These are phyloP conservation scores for Usnea hakonensis DNA, from an alignment of 495 filamentous ascomycete species.

Conservation along the genomic window DNA sequence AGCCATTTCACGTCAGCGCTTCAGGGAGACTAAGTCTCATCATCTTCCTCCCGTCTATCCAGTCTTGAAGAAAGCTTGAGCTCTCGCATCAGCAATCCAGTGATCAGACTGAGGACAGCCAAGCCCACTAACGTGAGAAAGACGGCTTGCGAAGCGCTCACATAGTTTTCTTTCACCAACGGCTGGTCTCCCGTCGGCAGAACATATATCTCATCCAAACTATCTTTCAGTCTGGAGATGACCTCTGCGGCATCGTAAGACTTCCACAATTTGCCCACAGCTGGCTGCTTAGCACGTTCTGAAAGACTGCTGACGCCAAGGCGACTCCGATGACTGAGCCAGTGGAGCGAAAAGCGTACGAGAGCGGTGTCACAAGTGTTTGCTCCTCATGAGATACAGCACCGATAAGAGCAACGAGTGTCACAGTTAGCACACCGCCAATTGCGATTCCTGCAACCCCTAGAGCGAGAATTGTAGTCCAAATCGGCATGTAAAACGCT, in stretches of 20 bases:
- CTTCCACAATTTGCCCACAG: slow-evolving; percentile 30
- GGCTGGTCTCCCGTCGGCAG: slow-evolving; percentile 51
- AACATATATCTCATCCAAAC: slow-evolving; percentile 50
- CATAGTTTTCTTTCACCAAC: slow-evolving; percentile 52
- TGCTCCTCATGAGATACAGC: slow-evolving; percentile 77
- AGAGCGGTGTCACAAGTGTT: slow-evolving; percentile 76
- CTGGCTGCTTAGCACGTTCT: slow-evolving; percentile 47
- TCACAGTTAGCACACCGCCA: slow-evolving; percentile 71
- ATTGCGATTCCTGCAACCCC: slow-evolving; percentile 60
- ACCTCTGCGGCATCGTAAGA: slow-evolving; percentile 47
- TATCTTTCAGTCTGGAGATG: slow-evolving; percentile 52
- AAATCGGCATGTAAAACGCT: slow-evolving; percentile 45
- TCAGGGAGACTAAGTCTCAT: no score
- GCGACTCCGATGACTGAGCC: slow-evolving; percentile 79
- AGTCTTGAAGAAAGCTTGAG: slow-evolving; percentile 16
- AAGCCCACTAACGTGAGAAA: slow-evolving; percentile 51
- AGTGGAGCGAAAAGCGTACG: slow-evolving; percentile 72
- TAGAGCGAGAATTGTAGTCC: slow-evolving; percentile 61
- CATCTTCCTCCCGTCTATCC: neutral
- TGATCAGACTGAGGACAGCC: slow-evolving; percentile 41
- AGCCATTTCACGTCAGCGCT: no score
- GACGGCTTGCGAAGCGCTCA: slow-evolving; percentile 56
- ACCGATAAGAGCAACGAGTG: slow-evolving; percentile 68
- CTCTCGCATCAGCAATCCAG: slow-evolving; percentile 53
- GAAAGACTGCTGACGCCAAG: slow-evolving; percentile 68